Evolutionary conservation across 2,329 filamentous ascomycete genomes (phyloP).

Genomic region (Calcarisporium arbuscula): DNA sequence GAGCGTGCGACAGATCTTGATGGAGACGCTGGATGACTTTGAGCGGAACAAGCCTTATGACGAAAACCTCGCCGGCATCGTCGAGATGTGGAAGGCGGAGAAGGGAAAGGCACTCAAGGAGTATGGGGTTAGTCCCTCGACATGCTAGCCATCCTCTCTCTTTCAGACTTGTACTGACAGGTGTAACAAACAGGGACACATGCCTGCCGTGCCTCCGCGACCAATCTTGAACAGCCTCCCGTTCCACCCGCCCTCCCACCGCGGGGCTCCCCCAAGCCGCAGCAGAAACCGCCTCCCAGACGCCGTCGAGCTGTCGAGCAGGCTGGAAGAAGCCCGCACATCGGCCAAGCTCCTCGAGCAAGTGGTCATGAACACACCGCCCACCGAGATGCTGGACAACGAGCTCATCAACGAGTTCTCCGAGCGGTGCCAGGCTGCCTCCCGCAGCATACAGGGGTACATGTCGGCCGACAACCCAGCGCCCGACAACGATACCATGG

Average conservation of each 20-base stretch:
- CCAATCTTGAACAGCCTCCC: slow-evolving; percentile 9
- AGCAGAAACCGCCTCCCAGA: slow-evolving; percentile 50
- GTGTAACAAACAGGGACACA: too few relatives aligned
- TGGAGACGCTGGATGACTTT: slow-evolving; percentile 79
- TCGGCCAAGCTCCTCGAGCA: slow-evolving; percentile 90
- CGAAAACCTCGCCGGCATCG: slow-evolving; percentile 62
- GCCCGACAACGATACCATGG: slow-evolving; percentile 90
- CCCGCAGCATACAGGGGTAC: slow-evolving; percentile 76
- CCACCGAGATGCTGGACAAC: slow-evolving; percentile 67
- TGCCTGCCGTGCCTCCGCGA: slow-evolving; percentile 12
- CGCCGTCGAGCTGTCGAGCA: slow-evolving; percentile 69
- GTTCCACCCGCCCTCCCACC: too few relatives aligned
- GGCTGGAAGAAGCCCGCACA: slow-evolving; percentile 84
- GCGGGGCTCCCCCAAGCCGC: too few relatives aligned
- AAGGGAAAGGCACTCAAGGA: slow-evolving; percentile 58
- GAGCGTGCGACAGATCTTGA: slow-evolving; percentile 76
- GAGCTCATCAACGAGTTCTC: slow-evolving; percentile 92
- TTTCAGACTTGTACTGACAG: slow-evolving; percentile 10
- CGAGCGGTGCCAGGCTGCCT: slow-evolving; percentile 75
- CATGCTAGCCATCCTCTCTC: slow-evolving; percentile 15
- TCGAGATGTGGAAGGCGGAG: slow-evolving; percentile 86
- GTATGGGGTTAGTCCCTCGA: slow-evolving; percentile 45
- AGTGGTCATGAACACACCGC: slow-evolving; percentile 78
- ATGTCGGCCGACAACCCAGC: slow-evolving; percentile 72
- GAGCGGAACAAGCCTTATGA: slow-evolving; percentile 67